Evolutionary conservation across 1,284 basidiomycete species (phyloP).

Genomic region (Salmacisia buchloeana): DNA sequence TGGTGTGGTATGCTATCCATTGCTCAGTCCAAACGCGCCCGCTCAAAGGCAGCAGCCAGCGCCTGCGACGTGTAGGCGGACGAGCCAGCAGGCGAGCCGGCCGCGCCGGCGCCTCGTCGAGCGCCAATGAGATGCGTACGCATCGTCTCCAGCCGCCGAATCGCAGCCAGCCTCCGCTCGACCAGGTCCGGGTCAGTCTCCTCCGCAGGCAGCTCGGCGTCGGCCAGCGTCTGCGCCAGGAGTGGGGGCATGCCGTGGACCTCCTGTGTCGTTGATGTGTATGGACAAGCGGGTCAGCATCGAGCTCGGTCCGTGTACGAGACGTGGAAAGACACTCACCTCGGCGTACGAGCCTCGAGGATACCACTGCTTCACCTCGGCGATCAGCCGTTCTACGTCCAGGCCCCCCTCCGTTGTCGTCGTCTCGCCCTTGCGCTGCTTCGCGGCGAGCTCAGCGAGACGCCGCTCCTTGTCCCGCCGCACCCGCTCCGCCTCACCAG

Average conservation of each 20-base stretch:
- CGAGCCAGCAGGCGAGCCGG: too few species aligned
- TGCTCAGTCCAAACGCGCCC: too few species aligned
- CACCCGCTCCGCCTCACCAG: neutral
- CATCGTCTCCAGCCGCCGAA: constrained; percentile 3
- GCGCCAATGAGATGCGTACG: neutral
- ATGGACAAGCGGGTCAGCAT: neutral
- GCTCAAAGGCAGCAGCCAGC: too few species aligned
- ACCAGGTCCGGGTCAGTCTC: constrained; percentile 1
- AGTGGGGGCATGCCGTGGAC: neutral
- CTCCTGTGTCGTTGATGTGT: neutral
- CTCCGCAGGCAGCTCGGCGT: constrained; percentile 1
- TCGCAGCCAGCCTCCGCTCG: neutral
- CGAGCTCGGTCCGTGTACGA: neutral
- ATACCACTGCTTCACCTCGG: neutral
- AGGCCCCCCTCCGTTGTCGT: neutral
- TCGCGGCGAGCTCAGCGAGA: neutral
- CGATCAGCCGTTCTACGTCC: constrained; percentile 2
- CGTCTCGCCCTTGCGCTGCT: neutral
- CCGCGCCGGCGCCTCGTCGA: neutral
- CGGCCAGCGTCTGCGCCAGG: constrained; percentile 3
- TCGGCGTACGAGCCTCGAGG: constrained; percentile 1
- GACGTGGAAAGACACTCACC: neutral
- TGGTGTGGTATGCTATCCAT: too few species aligned
- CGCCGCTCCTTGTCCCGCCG: neutral
- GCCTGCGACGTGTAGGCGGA: too few species aligned